A percentile compares a stretch with the other conserved stretches of the same genome.
Evolutionary conservation across 2,329 filamentous ascomycete species (phyloP).

Genomic region (Diaporthe caulivora): DNA sequence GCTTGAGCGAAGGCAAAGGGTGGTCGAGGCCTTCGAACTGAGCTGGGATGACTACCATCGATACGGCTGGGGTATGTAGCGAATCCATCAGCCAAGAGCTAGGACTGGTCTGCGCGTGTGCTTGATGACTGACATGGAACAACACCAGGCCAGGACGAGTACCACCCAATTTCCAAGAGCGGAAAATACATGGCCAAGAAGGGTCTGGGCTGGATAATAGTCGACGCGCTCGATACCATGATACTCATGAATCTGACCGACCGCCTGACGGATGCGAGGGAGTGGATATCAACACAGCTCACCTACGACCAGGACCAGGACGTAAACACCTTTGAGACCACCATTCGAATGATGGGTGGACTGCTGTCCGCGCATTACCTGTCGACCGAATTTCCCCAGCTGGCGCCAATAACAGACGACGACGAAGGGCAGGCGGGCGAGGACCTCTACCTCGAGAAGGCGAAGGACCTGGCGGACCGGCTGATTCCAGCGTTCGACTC

Average conservation of each 20-base stretch:
- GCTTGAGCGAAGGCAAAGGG: constrained; percentile 80
- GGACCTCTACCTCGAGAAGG: constrained; percentile 96
- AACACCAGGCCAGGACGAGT: constrained; percentile 81
- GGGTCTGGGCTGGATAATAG: constrained; percentile 97
- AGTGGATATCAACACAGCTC: constrained; percentile 87
- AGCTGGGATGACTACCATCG: constrained; percentile 95
- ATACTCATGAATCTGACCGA: constrained; percentile 98
- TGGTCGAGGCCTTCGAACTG: constrained; percentile 89
- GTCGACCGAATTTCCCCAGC: constrained; percentile 83
- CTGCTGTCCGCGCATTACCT: constrained; percentile 94
- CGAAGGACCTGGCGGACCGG: constrained; percentile 90
- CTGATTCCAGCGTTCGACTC: constrained; percentile 91
- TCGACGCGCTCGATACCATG: constrained; percentile 94
- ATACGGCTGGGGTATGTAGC: constrained; percentile 87
- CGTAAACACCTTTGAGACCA: constrained; percentile 98
- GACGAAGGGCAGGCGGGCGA: constrained; percentile 81
- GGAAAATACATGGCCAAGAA: constrained; percentile 87
- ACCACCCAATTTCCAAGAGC: constrained; percentile 82
- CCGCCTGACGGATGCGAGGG: constrained; percentile 83
- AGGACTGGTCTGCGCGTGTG: neutral
- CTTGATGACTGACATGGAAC: constrained; percentile 46
- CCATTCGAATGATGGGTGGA: constrained; percentile 96
- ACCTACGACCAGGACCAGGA: constrained; percentile 94
- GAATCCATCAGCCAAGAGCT: constrained; percentile 8
- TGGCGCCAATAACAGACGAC: constrained; percentile 80